Evolutionary conservation across 2,329 filamentous ascomycete genomes (phyloP).

Genomic region (Gaeumannomyces tritici): DNA sequence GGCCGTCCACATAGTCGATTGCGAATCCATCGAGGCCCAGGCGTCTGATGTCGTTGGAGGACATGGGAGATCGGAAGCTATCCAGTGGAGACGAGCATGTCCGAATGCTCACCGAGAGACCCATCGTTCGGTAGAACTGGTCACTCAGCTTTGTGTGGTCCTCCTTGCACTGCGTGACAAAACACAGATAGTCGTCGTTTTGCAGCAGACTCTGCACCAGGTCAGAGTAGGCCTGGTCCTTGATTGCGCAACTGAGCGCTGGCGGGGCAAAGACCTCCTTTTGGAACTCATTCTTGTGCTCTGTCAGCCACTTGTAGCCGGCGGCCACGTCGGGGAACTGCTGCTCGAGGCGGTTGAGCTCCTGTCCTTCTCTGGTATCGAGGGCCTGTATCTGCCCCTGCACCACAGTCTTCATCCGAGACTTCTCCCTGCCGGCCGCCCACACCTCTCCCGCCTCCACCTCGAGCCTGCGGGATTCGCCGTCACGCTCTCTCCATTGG

Average conservation of each 20-base stretch:
- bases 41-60: slow-evolving; percentile 39
- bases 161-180: slow-evolving; percentile 66
- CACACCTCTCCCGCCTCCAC: slow-evolving; percentile 6
- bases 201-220: slow-evolving; percentile 43
- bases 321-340: slow-evolving; percentile 53
- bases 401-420: slow-evolving; percentile 11
- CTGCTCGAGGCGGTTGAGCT: slow-evolving; percentile 53
- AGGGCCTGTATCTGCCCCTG: slow-evolving; percentile 36
- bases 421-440: slow-evolving; percentile 5
- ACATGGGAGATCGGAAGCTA: slow-evolving; percentile 44
- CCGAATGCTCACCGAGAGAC: slow-evolving; percentile 63
- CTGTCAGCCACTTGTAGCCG: slow-evolving; percentile 76
- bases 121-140: slow-evolving; percentile 52
- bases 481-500: slow-evolving; percentile 39
- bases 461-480: slow-evolving; percentile 24
- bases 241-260: slow-evolving; percentile 70
- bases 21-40: slow-evolving; percentile 73
- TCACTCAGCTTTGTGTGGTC: slow-evolving; percentile 69
- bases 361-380: slow-evolving; percentile 66
- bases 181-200: slow-evolving; percentile 45
- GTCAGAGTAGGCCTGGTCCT: slow-evolving; percentile 55
- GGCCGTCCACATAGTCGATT: slow-evolving; percentile 69
- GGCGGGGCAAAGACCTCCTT: slow-evolving; percentile 74
- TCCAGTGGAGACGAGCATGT: slow-evolving; percentile 46
- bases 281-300: slow-evolving; percentile 60